Conservation (phyloP, 2,329 filamentous ascomycete genomes). For the Biscogniauxia sp. region DNA sequence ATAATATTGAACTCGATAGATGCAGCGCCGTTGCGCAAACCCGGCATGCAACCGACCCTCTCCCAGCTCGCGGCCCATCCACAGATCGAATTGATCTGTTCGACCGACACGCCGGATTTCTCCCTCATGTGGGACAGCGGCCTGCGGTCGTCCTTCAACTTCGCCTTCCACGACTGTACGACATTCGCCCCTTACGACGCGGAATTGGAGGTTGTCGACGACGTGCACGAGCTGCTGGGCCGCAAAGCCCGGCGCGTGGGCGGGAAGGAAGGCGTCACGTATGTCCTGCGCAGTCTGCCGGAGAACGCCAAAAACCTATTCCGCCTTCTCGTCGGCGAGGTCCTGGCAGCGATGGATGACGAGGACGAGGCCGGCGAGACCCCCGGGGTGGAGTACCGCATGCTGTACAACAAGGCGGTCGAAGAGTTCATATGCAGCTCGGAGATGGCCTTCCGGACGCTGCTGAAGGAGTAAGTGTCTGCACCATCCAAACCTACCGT, state of each 20-base stretch:
- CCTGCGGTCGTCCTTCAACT: slow-evolving; percentile 77
- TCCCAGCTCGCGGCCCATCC: slow-evolving; percentile 74
- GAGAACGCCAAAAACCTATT: slow-evolving; percentile 91
- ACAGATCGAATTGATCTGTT: slow-evolving; percentile 70
- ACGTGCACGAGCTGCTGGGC: slow-evolving; percentile 83
- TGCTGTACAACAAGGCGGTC: slow-evolving; percentile 90
- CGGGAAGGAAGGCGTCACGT: slow-evolving; percentile 87
- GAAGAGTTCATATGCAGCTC: slow-evolving; percentile 97
- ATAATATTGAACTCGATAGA: slow-evolving; percentile 87
- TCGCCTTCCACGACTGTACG: slow-evolving; percentile 91
- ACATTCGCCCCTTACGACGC: slow-evolving; percentile 74
- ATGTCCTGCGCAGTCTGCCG: slow-evolving; percentile 84
- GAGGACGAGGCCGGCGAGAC: slow-evolving; percentile 53
- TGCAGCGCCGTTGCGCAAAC: slow-evolving; percentile 69
- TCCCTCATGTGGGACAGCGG: slow-evolving; percentile 85
- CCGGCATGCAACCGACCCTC: slow-evolving; percentile 67
- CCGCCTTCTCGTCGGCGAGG: slow-evolving; percentile 78
- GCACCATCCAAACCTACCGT: background rate
- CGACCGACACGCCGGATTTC: slow-evolving; percentile 85
- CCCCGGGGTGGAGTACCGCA: slow-evolving; percentile 81
- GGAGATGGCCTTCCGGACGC: slow-evolving; percentile 90
- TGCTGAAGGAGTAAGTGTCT: slow-evolving; percentile 78
- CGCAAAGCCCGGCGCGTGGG: slow-evolving; percentile 76
- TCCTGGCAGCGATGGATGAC: slow-evolving; percentile 68
- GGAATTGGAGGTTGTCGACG: slow-evolving; percentile 83